Percentiles rank a stretch among this genome's conserved stretches.
Evolutionary conservation across 768 basidiomycete genomes (phyloP).

Genomic region (Crassisporium funariophilum): DNA sequence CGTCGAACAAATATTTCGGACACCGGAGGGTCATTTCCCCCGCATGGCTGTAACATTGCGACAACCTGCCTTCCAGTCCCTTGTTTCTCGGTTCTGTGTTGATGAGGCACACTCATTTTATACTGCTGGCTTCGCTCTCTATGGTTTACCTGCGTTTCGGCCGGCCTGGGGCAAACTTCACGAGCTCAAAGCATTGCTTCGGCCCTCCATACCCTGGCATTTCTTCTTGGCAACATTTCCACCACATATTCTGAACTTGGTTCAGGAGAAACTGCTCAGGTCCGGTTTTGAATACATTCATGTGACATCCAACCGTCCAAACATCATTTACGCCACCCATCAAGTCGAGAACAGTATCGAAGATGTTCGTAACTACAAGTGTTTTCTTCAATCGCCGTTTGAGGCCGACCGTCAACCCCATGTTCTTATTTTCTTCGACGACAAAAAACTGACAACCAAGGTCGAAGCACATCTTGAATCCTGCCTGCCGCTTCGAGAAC

Average conservation of each 20-base stretch:
- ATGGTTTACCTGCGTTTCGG: conserved; percentile 25
- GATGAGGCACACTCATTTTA: conserved; percentile 27
- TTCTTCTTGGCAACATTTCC: conserved; percentile 25
- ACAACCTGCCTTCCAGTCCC: conserved; percentile 3
- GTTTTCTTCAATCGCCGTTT: conserved; percentile 6
- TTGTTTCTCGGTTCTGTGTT: conserved; percentile 13
- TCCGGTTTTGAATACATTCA: not conserved
- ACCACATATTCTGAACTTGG: conserved; percentile 20
- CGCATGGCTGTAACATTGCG: conserved; percentile 1
- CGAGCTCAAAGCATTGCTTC: conserved; percentile 12
- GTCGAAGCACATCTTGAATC: not conserved
- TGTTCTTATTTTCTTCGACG: conserved; percentile 7
- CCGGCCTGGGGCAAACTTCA: conserved; percentile 24
- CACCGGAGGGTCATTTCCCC: conserved; percentile 14
- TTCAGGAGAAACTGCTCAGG: conserved; percentile 7
- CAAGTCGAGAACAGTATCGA: conserved; percentile 3
- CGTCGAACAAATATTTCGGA: conserved; percentile 20
- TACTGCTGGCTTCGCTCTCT: conserved; percentile 18
- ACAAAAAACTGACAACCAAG: not conserved
- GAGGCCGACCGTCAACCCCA: conserved; percentile 1
- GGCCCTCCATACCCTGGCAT: conserved; percentile 6
- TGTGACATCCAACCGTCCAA: not conserved
- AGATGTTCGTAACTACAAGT: conserved; percentile 5
- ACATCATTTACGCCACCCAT: conserved; percentile 10
- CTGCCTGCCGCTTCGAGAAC: conserved; percentile 1